Base-by-base conservation (phyloP, 2,329 filamentous ascomycete species). In the Chaetomium olivaceum region DNA sequence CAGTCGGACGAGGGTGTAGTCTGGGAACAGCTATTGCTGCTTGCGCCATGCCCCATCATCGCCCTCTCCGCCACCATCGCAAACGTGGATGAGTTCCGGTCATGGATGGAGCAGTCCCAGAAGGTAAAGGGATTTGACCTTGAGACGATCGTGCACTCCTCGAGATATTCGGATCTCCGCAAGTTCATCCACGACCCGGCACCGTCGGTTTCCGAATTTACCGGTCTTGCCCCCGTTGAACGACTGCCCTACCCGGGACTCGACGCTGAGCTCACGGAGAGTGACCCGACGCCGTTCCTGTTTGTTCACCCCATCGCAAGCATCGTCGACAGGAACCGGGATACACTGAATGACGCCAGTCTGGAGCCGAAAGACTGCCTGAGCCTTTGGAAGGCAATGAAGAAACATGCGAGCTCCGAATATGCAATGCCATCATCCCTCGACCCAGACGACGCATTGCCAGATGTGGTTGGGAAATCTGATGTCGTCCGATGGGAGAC, bases 61-160 rank as follows among this genome's bases (percentile, higher is more conserved):
- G 54, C 54, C 11, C 54, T 57, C n/a, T 57, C 54, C 16, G 54
- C 54, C n/a, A 57, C 54, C 8, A 39, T 57, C n/a, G 54, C n/a
- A 14, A 57, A 57, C 54, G 31, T 19, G 8, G 54, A 39, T 12
- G 54, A 57, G n/a, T 57, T 57, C 7, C 23, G 23, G 31, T n/a
- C 31, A 3, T 57, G 54, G 31, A n/a, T 39, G 1, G 54, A 57
- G 54, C 54, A 21, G 31, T 39, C 54, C 7, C 54, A 57, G n/a
- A 57, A 57, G 4, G 12, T 21, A 3, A 57, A 57, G 14, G 54
- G 54, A 31, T 57, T 57, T 11, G 54, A 39, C 9, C 31, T 57
- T n/a, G 54, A 57, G 54, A 57, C 43, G 54, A 57, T 57, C 4
- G 54, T 57, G 9, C 54, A 57, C n/a, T 57, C 54, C 31, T 57